These are phyloP conservation scores for Ogataea polymorpha DNA, from an alignment of 805 yeast species.

Conservation along the genomic window DNA sequence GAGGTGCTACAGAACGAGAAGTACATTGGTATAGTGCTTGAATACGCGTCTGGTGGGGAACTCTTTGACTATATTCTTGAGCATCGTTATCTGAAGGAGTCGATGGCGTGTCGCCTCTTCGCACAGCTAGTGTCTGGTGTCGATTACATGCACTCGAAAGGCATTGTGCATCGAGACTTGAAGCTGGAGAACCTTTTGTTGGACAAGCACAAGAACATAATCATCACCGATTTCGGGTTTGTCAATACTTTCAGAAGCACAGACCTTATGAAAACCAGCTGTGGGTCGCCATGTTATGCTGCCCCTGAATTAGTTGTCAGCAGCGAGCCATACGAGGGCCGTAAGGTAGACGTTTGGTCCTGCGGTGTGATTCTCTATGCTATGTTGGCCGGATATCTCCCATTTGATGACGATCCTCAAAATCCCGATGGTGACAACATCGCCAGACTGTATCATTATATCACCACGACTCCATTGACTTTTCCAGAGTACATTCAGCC, in stretches of 20 bases:
- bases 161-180: conserved; percentile 74
- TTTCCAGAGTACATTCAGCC: conserved; percentile 94
- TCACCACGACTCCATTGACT: conserved; percentile 85
- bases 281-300: conserved; percentile 98
- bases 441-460: conserved; percentile 84
- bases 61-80: conserved; percentile 87
- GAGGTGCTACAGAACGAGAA: conserved; percentile 92
- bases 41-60: conserved; percentile 97
- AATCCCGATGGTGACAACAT: conserved; percentile 97
- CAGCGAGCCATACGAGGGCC: conserved; percentile 82
- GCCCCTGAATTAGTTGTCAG: conserved; percentile 96
- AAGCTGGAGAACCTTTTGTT: conserved; percentile 71
- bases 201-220: conserved; percentile 81
- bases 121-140: conserved; percentile 95
- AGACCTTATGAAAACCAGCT: conserved; percentile 88
- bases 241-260: conserved; percentile 76
- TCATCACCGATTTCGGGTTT: conserved; percentile 91
- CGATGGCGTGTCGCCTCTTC: conserved; percentile 80
- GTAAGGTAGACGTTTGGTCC: conserved; percentile 96
- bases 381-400: conserved; percentile 94
- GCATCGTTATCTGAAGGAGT: conserved; percentile 82
- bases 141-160: conserved; percentile 79
- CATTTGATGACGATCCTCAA: conserved; percentile 95
- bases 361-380: conserved; percentile 94
- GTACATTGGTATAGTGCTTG: conserved; percentile 93